Percentiles rank a stretch among this genome's conserved stretches.
phyloP scores from a whole-genome alignment of 805 yeast genomes.

The Priceomyces haplophilus region DNA sequence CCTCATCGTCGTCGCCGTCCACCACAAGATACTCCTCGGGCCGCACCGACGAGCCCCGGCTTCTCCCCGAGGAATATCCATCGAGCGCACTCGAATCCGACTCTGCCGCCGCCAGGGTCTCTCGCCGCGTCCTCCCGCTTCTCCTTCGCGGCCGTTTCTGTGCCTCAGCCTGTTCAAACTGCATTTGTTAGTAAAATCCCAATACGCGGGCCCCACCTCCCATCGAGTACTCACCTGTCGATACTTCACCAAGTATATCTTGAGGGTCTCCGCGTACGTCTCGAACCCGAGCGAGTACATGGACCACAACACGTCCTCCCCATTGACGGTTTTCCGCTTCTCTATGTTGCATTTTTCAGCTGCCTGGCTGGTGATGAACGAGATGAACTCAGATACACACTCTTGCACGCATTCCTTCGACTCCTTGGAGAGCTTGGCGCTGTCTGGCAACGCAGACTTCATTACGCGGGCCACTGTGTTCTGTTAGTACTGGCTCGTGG shows the following conservation, averaged over 20 bases:
- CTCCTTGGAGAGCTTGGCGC: constrained; percentile 75
- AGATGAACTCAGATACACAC: constrained; percentile 78
- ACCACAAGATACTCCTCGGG: not conserved
- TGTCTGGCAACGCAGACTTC: constrained; percentile 69
- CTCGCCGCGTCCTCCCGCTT: constrained; percentile 3
- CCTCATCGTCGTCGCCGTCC: not conserved
- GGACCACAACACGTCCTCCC: constrained; percentile 71
- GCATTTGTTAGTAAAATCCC: constrained; percentile 9
- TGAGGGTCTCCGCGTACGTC: constrained; percentile 72
- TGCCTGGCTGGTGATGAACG: constrained; percentile 78
- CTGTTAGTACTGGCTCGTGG: constrained; percentile 9
- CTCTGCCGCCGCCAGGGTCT: not conserved
- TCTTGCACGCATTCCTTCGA: constrained; percentile 81
- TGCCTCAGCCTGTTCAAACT: constrained; percentile 17
- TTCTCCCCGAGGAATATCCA: not conserved
- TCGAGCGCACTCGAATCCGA: constrained; percentile 2
- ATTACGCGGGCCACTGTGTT: constrained; percentile 60
- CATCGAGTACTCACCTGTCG: constrained; percentile 12
- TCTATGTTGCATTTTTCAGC: constrained; percentile 70
- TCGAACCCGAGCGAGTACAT: constrained; percentile 72
- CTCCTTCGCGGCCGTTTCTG: constrained; percentile 11
- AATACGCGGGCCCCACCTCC: not conserved
- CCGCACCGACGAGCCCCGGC: not conserved
- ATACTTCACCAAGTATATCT: constrained; percentile 51
- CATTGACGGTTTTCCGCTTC: constrained; percentile 72